phyloP scores from a whole-genome alignment of 2,329 filamentous ascomycete genomes.

The Bipolaris cookei region DNA sequence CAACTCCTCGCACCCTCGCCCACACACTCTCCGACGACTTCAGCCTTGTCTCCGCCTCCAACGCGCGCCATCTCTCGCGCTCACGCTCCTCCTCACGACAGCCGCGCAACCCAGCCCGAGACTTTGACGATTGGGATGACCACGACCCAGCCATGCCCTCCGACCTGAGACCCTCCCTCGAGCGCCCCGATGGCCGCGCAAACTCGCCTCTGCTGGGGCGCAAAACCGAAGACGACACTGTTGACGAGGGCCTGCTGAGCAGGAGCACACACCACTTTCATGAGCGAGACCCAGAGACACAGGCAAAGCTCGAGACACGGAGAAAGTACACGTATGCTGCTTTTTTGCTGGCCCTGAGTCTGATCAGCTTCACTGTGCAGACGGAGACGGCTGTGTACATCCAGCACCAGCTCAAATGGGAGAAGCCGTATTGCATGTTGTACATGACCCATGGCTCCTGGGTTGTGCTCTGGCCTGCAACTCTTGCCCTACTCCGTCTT shows the following conservation, averaged over 20 bases:
- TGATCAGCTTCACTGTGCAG: slow-evolving; percentile 90
- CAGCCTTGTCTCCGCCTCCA: slow-evolving; percentile 25
- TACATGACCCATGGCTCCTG: slow-evolving; percentile 97
- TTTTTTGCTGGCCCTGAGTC: slow-evolving; percentile 80
- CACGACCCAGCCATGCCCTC: slow-evolving; percentile 57
- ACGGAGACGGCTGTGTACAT: slow-evolving; percentile 96
- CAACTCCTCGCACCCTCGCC: slow-evolving; percentile 24
- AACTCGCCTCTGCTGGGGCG: slow-evolving; percentile 61
- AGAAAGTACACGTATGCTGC: slow-evolving; percentile 87
- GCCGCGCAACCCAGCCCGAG: slow-evolving; percentile 41
- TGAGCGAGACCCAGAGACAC: slow-evolving; percentile 74
- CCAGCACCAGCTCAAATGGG: slow-evolving; percentile 88
- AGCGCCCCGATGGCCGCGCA: slow-evolving; percentile 50
- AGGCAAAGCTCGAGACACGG: slow-evolving; percentile 69
- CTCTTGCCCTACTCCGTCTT: slow-evolving; percentile 79
- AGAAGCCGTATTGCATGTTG: slow-evolving; percentile 99
- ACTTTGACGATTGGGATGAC: slow-evolving; percentile 56
- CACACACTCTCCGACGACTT: slow-evolving; percentile 24
- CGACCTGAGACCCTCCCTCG: slow-evolving; percentile 54
- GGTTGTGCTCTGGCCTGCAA: slow-evolving; percentile 84
- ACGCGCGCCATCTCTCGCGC: slow-evolving; percentile 31
- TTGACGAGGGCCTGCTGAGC: slow-evolving; percentile 52
- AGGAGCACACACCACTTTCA: slow-evolving; percentile 69
- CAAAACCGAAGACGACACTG: slow-evolving; percentile 45
- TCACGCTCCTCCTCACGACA: slow-evolving; percentile 30